phyloP scores from a whole-genome alignment of 1,284 basidiomycete species.

The Sanghuangporus sanghuang region DNA sequence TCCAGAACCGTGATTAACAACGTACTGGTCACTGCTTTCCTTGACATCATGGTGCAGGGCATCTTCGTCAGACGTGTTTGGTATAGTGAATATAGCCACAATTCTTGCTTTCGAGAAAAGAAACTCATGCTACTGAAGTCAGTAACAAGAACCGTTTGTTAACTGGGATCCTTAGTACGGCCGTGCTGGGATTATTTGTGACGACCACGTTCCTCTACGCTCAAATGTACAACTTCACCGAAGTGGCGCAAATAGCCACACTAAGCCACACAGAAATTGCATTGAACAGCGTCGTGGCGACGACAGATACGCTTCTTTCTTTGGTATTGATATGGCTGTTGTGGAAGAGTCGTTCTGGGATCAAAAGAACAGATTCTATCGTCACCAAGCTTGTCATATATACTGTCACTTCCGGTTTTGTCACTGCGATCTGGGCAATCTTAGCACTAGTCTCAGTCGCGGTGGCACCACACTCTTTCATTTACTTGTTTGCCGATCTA shows the following conservation, averaged over 20 bases:
- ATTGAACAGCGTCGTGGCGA: background rate
- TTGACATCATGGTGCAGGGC: background rate
- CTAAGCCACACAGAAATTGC: background rate
- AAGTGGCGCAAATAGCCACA: background rate
- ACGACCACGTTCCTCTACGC: background rate
- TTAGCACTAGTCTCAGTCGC: background rate
- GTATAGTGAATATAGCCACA: background rate
- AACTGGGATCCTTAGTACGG: background rate
- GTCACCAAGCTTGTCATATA: slow-evolving; percentile 12
- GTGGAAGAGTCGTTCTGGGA: background rate
- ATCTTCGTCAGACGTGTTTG: background rate
- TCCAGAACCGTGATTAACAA: background rate
- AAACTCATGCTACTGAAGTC: background rate
- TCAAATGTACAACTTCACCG: background rate
- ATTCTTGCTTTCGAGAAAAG: background rate
- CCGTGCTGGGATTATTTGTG: background rate
- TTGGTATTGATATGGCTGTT: slow-evolving; percentile 7
- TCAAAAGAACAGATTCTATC: slow-evolving; percentile 8
- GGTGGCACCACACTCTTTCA: background rate
- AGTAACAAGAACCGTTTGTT: background rate
- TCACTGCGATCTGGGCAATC: slow-evolving; percentile 7
- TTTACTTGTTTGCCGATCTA: slow-evolving; percentile 3
- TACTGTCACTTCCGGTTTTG: slow-evolving; percentile 18
- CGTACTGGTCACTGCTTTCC: background rate
- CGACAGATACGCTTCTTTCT: slow-evolving; percentile 13